Evolutionary conservation across 2,329 filamentous ascomycete genomes (phyloP), one percentile per base, ranked within the genome.

Genomic region (Aschersonia sp.): DNA sequence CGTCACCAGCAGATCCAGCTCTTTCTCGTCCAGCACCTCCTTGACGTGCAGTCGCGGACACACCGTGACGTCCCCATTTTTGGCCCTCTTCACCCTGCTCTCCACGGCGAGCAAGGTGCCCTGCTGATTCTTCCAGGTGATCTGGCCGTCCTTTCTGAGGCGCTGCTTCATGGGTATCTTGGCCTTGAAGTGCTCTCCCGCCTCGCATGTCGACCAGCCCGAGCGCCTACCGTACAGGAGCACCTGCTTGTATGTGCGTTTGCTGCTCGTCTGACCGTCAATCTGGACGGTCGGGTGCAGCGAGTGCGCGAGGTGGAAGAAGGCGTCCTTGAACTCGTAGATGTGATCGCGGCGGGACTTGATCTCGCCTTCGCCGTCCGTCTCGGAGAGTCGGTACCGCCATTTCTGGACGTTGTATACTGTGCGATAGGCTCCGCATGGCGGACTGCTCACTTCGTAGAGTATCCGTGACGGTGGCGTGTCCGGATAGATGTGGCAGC

Each of bases 1-100:
- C 1, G 58, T 48, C 0, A 62, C 58, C 9, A 62, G 40, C 2
- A 62, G 46, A 51, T 62, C 60, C 38, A 60, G 49, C 6, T 54
- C 32, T 44, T 56, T 61, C n/a, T 58, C 56, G 1, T 54, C 51
- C 20, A 60, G 43, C 0, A 12, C 45, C 1, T 40, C 41, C 31
- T 56, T 56, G 4, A 61, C 53, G 4, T 55, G 48, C 31, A 62
- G 49, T 9, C 56, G 49, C 3, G 59, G 58, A 5, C 53, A 45
- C 12, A 50, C 51, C 3, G 45, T 20, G 3, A 58, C 10, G 0
- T 46, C 52, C 3, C 52, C 54, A 4, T 58, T 44, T 9, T 53
- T 50, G 10, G 52, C 49, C 1, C 58, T 51, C 31, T 53, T 54
- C 1, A 54, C 50, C 1, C 52, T 51, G 1, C 54, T 59, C 40